Evolutionary conservation across 225 moss, liverwort and hornwort species (phyloP).

Genomic region (Polytrichum formosum): DNA sequence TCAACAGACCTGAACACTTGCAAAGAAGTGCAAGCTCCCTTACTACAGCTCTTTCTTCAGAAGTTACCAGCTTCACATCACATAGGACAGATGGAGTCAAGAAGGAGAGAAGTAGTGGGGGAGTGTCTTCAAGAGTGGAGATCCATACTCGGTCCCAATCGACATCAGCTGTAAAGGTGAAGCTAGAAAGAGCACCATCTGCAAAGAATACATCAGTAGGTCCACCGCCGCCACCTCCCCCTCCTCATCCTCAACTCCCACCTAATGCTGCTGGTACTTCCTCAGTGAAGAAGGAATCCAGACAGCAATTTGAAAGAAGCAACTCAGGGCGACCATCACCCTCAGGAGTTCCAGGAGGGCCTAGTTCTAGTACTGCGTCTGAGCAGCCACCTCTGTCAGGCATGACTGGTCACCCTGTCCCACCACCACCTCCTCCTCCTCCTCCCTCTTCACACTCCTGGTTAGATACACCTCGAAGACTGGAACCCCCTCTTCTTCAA

Average conservation of each 20-base stretch:
- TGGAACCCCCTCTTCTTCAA: conserved; percentile 37
- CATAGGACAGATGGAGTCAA: conserved; percentile 30
- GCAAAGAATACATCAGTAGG: conserved; percentile 7
- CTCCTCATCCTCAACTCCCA: conserved; percentile 33
- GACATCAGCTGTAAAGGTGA: conserved; percentile 35
- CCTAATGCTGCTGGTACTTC: conserved; percentile 17
- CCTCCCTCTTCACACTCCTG: conserved; percentile 26
- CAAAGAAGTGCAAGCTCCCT: conserved; percentile 28
- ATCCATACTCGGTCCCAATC: conserved; percentile 28
- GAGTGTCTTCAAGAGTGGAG: conserved; percentile 19
- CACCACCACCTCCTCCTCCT: conserved; percentile 32
- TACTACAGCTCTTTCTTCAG: conserved; percentile 23
- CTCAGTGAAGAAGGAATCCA: conserved; percentile 30
- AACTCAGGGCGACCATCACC: conserved; percentile 19
- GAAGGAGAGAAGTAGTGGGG: conserved; percentile 31
- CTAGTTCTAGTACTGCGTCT: conserved; percentile 24
- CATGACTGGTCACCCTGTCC: conserved; percentile 25
- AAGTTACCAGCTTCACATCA: conserved; percentile 20
- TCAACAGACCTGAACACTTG: conserved; percentile 19
- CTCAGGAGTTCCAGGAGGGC: conserved; percentile 22
- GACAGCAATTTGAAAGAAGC: conserved; percentile 32
- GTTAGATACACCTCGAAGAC: conserved; percentile 45
- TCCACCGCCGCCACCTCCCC: conserved; percentile 27
- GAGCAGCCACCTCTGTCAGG: conserved; percentile 24
- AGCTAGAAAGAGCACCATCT: conserved; percentile 26